A percentile compares a stretch with the other conserved stretches of the same genome.
Conservation (phyloP, 176 grass and related monocot genomes). For the Phoenix dactylifera region DNA sequence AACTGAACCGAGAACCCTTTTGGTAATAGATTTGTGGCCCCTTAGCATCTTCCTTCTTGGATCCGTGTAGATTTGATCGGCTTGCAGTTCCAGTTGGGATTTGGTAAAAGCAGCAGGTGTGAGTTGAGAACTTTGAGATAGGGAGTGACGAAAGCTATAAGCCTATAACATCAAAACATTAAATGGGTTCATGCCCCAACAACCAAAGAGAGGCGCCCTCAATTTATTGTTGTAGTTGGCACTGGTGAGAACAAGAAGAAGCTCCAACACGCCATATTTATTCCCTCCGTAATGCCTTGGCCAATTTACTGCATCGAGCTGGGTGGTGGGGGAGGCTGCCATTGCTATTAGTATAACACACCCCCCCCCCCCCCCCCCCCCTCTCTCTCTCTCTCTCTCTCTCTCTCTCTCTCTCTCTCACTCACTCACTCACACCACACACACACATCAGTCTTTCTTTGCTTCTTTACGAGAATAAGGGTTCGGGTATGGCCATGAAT, state of each 20-base stretch:
- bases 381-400: background rate
- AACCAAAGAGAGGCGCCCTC: conserved; percentile 28
- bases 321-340: conserved; percentile 4
- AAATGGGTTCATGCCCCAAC: conserved; percentile 45
- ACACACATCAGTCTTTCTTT: background rate
- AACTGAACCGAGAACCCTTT: no score
- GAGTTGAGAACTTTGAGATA: conserved; percentile 7
- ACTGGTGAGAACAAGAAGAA: conserved; percentile 16
- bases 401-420: no score
- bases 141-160: conserved; percentile 1
- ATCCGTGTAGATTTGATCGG: no score
- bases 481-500: conserved; percentile 10
- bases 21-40: no score
- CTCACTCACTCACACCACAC: no score
- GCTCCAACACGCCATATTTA: conserved; percentile 40
- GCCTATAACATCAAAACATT: conserved; percentile 24
- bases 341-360: conserved; percentile 30
- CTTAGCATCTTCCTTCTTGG: no score
- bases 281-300: conserved; percentile 19
- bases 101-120: background rate
- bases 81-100: no score
- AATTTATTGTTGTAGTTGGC: conserved; percentile 36
- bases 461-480: conserved; percentile 12
- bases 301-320: conserved; percentile 24
- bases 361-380: background rate